Conservation (phyloP, 352 stramenopile species). For the Peronospora farinosa region DNA sequence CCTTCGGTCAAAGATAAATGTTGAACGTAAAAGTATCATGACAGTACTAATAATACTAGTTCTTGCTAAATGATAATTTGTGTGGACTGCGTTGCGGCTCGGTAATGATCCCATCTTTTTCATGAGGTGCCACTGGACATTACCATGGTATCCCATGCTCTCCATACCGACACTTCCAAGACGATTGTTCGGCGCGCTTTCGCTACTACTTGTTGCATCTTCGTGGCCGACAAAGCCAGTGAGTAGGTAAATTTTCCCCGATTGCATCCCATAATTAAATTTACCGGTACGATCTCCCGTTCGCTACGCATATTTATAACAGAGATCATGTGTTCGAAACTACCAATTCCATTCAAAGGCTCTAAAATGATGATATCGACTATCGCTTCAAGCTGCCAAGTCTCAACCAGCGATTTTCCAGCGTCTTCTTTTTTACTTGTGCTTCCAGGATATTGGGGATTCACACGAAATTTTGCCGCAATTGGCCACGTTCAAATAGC, state of each 20-base stretch:
- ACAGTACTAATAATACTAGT: too few relatives aligned
- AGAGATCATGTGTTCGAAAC: constrained; percentile 40
- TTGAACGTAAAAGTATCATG: too few relatives aligned
- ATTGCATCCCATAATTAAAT: not conserved
- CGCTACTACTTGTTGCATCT: constrained; percentile 20
- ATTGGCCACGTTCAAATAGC: constrained; percentile 92
- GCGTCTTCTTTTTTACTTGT: constrained; percentile 82
- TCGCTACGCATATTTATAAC: constrained; percentile 54
- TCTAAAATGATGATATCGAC: constrained; percentile 31
- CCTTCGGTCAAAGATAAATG: not conserved
- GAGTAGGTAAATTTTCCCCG: constrained; percentile 41
- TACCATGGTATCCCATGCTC: constrained; percentile 14
- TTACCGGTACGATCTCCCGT: constrained; percentile 27
- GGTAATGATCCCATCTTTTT: too few relatives aligned
- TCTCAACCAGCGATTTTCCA: constrained; percentile 80
- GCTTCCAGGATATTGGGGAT: constrained; percentile 87
- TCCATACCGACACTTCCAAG: not conserved
- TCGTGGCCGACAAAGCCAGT: constrained; percentile 40
- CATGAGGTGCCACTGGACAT: too few relatives aligned
- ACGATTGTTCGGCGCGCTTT: constrained; percentile 21
- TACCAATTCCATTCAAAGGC: constrained; percentile 47
- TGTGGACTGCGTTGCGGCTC: too few relatives aligned
- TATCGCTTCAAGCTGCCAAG: constrained; percentile 52
- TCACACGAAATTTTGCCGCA: constrained; percentile 97
- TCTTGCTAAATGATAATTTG: too few relatives aligned